Conservation (phyloP, 2,329 filamentous ascomycete genomes). For the Polytolypa hystricis region DNA sequence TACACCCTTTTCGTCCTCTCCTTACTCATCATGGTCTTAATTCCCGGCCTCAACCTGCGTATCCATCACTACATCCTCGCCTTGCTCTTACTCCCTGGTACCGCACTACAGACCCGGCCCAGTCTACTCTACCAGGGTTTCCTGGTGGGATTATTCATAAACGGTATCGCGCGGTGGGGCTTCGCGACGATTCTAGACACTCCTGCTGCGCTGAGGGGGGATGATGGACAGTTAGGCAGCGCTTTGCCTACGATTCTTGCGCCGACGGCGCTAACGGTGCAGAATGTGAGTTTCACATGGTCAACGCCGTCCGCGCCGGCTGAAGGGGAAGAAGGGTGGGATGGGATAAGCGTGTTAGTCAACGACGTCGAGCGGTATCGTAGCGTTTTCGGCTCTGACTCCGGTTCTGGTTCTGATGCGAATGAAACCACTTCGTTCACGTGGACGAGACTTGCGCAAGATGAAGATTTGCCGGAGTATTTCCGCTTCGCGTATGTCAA, state of each 20-base stretch:
- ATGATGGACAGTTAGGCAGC: constrained; percentile 23
- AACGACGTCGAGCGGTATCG: constrained; percentile 51
- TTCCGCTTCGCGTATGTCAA: constrained; percentile 35
- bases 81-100: constrained; percentile 47
- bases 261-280: constrained; percentile 12
- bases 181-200: constrained; percentile 51
- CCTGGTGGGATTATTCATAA: constrained; percentile 51
- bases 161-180: constrained; percentile 53
- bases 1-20: constrained; percentile 36
- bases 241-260: constrained; percentile 20
- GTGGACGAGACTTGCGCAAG: constrained; percentile 23
- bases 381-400: constrained; percentile 40
- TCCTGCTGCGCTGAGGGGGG: constrained; percentile 36
- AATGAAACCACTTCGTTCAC: constrained; percentile 18
- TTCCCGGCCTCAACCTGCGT: constrained; percentile 48
- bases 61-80: constrained; percentile 55
- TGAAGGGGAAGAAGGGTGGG: too few species aligned
- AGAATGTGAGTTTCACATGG: constrained; percentile 29
- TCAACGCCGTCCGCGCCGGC: constrained; percentile 22
- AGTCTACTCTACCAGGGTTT: constrained; percentile 51
- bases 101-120: constrained; percentile 47
- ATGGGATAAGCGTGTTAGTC: constrained; percentile 48
- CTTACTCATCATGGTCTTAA: constrained; percentile 39
- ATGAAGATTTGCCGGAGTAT: constrained; percentile 24
- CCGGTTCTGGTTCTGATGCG: constrained; percentile 38